Evolutionary conservation across 1,284 basidiomycete genomes (phyloP).

Genomic region (Pseudozyma sp.): DNA sequence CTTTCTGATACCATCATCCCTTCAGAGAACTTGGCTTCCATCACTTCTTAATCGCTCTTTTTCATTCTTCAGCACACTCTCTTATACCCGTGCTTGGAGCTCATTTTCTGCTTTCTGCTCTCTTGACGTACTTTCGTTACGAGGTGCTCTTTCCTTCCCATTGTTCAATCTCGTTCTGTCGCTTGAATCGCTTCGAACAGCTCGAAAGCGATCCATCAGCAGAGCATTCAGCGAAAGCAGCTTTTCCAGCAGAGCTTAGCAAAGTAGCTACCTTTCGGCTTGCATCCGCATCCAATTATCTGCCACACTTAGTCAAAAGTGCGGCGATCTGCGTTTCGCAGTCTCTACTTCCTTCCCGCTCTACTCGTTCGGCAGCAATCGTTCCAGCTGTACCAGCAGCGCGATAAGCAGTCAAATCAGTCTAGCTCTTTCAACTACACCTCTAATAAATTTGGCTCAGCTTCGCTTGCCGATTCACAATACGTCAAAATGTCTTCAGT

Average conservation of each 20-base stretch:
- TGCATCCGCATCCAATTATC: slow-evolving; percentile 7
- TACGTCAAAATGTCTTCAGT: slow-evolving; percentile 46
- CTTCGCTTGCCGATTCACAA: slow-evolving; percentile 12
- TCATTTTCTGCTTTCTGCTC: slow-evolving; percentile 2
- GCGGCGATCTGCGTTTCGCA: slow-evolving; percentile 26
- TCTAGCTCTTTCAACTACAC: not conserved
- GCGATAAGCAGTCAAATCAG: slow-evolving; percentile 13
- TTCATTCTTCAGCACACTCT: slow-evolving; percentile 8
- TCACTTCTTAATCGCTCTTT: slow-evolving; percentile 10
- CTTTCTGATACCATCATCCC: too few relatives aligned
- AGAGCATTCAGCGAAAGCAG: too few relatives aligned
- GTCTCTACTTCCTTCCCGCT: slow-evolving; percentile 26
- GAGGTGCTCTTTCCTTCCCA: not conserved
- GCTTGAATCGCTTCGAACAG: too few relatives aligned
- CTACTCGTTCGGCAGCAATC: slow-evolving; percentile 29
- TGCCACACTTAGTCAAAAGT: slow-evolving; percentile 10
- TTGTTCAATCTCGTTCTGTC: not conserved
- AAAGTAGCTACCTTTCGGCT: slow-evolving; percentile 4
- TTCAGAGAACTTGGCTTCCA: not conserved
- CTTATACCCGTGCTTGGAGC: slow-evolving; percentile 33
- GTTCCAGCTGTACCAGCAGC: slow-evolving; percentile 35
- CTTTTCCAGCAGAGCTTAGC: too few relatives aligned
- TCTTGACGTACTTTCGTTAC: not conserved
- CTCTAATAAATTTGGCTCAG: slow-evolving; percentile 9
- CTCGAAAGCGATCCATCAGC: too few relatives aligned